Conservation (phyloP, 2,329 filamentous ascomycete genomes). For the Pseudopyricularia javanii region DNA sequence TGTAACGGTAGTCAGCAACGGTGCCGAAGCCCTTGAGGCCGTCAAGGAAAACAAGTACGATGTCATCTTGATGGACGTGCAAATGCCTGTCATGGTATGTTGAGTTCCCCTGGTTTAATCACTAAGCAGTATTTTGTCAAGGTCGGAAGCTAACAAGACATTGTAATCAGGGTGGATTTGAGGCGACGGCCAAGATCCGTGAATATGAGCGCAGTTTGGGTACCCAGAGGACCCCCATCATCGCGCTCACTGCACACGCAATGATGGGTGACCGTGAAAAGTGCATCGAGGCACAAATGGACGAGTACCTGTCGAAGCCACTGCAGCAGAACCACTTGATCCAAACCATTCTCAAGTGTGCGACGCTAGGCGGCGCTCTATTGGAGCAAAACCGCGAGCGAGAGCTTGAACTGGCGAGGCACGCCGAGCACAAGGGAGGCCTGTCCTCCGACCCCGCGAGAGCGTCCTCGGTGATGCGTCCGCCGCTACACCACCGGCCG, state of each 20-base stretch:
- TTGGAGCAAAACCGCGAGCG: conserved; percentile 63
- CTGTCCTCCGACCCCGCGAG: conserved; percentile 12
- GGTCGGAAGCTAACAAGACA: conserved; percentile 19
- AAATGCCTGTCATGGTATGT: conserved; percentile 97
- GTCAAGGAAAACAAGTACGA: conserved; percentile 89
- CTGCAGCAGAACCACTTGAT: conserved; percentile 15
- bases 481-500: conserved; percentile 22
- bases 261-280: conserved; percentile 98
- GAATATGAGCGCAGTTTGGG: conserved; percentile 81
- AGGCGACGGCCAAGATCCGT: conserved; percentile 91
- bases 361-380: conserved; percentile 74
- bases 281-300: conserved; percentile 98
- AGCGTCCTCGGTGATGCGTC: conserved; percentile 8
- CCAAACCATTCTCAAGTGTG: conserved; percentile 71
- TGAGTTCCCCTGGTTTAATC: background rate
- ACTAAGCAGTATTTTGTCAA: conserved; percentile 4
- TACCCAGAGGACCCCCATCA: conserved; percentile 80
- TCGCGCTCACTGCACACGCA: conserved; percentile 91
- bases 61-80: conserved; percentile 96
- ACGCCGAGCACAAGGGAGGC: conserved; percentile 17
- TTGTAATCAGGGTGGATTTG: conserved; percentile 65
- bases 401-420: conserved; percentile 28
- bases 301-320: conserved; percentile 86
- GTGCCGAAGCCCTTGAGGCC: conserved; percentile 83
- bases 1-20: conserved; percentile 89